Conservation (phyloP, 306 rosid species). For the Lathyrus aphaca region DNA sequence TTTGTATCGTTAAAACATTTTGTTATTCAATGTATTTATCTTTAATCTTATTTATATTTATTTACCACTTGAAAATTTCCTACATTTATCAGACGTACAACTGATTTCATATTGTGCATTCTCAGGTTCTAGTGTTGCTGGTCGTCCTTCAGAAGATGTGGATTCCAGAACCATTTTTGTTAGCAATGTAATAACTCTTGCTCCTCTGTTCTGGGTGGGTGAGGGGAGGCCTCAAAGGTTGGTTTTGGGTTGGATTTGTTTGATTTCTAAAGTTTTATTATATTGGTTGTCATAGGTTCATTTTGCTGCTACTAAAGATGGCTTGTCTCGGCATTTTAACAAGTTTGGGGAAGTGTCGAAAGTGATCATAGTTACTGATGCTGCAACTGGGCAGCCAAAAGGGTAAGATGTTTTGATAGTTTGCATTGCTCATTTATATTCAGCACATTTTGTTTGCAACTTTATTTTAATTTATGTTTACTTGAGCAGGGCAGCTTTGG, state of each 20-base stretch:
- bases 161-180: slow-evolving; percentile 89
- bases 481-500: slow-evolving; percentile 84
- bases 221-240: slow-evolving; percentile 1
- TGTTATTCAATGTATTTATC: slow-evolving; percentile 22
- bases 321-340: slow-evolving; percentile 83
- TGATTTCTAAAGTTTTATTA: slow-evolving; percentile 26
- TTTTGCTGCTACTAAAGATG: slow-evolving; percentile 93
- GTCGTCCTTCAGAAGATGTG: slow-evolving; percentile 76
- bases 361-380: slow-evolving; percentile 76
- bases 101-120: slow-evolving; percentile 28
- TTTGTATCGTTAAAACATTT: neutral
- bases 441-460: slow-evolving; percentile 3
- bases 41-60: neutral
- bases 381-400: slow-evolving; percentile 81
- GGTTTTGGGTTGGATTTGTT: slow-evolving; percentile 30
- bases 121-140: slow-evolving; percentile 60
- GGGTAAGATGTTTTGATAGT: slow-evolving; percentile 60
- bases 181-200: slow-evolving; percentile 73
- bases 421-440: slow-evolving; percentile 27
- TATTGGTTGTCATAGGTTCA: slow-evolving; percentile 66
- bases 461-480: slow-evolving; percentile 34
- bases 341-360: slow-evolving; percentile 87
- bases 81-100: slow-evolving; percentile 11
- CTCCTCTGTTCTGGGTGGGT: slow-evolving; percentile 33
- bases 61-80: slow-evolving; percentile 12